Conservation (phyloP, 495 filamentous ascomycete genomes). For the Aspergillus leporis region DNA sequence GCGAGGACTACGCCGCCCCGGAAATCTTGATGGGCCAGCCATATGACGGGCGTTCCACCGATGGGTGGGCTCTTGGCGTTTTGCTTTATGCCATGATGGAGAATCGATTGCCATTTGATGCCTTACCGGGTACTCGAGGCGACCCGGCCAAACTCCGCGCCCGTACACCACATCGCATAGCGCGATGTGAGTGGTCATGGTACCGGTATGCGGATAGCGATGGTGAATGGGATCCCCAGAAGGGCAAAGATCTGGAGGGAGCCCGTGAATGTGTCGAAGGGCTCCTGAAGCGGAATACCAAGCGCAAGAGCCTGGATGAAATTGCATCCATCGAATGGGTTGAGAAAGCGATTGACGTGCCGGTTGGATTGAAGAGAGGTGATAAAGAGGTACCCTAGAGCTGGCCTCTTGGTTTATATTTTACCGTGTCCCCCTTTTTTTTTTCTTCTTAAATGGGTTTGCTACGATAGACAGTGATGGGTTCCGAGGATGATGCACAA, state of each 20-base stretch:
- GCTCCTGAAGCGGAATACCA: constrained; percentile 75
- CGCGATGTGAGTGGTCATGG: constrained; percentile 93
- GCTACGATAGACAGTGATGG: constrained; percentile 9
- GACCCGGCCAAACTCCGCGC: constrained; percentile 67
- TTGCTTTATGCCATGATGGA: constrained; percentile 93
- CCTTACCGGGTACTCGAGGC: constrained; percentile 69
- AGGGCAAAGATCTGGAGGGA: constrained; percentile 64
- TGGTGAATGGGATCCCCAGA: constrained; percentile 64
- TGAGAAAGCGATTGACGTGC: constrained; percentile 65
- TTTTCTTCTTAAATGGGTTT: constrained; percentile 11
- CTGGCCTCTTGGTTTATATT: constrained; percentile 30
- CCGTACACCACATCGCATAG: constrained; percentile 88
- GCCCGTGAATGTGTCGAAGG: constrained; percentile 80
- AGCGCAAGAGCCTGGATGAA: constrained; percentile 69
- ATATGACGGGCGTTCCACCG: constrained; percentile 89
- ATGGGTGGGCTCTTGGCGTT: constrained; percentile 95
- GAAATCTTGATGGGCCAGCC: constrained; percentile 94
- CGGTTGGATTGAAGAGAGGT: constrained; percentile 66
- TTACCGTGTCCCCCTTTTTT: constrained; percentile 13
- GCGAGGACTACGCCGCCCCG: constrained; percentile 94
- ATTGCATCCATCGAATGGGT: constrained; percentile 79
- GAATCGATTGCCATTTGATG: constrained; percentile 88
- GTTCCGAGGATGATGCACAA: constrained; percentile 4
- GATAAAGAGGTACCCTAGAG: constrained; percentile 63
- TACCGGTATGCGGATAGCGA: constrained; percentile 74